Evolutionary conservation across 805 yeast species (phyloP).

Genomic region (Ogataea kodamae): DNA sequence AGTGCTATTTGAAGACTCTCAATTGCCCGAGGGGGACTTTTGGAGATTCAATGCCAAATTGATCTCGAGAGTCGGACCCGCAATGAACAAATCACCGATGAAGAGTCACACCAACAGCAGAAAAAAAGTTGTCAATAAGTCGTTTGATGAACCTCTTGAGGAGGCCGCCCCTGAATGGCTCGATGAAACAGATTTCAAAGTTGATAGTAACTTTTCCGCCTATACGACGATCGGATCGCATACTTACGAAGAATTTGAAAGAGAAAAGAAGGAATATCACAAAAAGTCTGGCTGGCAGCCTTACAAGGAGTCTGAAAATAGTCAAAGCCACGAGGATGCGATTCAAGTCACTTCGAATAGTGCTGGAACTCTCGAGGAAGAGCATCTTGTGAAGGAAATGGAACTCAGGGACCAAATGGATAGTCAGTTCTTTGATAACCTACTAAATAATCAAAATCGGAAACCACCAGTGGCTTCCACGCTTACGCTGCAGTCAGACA

Average conservation of each 20-base stretch:
- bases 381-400: conserved; percentile 18
- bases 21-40: conserved; percentile 22
- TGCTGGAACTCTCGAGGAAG: conserved; percentile 13
- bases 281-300: conserved; percentile 17
- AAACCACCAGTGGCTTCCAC: background rate
- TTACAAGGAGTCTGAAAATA: conserved; percentile 5
- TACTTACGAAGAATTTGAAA: conserved; percentile 30
- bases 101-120: conserved; percentile 4
- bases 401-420: conserved; percentile 21
- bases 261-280: conserved; percentile 26
- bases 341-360: too few relatives aligned
- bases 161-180: conserved; percentile 32
- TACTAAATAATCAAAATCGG: conserved; percentile 7
- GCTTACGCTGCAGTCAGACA: background rate
- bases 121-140: conserved; percentile 5
- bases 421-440: conserved; percentile 22
- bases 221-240: conserved; percentile 25
- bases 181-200: conserved; percentile 32
- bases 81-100: conserved; percentile 1
- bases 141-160: conserved; percentile 12
- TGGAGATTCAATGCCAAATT: conserved; percentile 25
- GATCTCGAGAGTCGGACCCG: conserved; percentile 3
- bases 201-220: conserved; percentile 27
- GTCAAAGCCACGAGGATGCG: too few relatives aligned
- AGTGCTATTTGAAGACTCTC: conserved; percentile 16